These are phyloP conservation scores for Ettlia oleoabundans DNA, from an alignment of 139 green algal species.

Conservation along the genomic window DNA sequence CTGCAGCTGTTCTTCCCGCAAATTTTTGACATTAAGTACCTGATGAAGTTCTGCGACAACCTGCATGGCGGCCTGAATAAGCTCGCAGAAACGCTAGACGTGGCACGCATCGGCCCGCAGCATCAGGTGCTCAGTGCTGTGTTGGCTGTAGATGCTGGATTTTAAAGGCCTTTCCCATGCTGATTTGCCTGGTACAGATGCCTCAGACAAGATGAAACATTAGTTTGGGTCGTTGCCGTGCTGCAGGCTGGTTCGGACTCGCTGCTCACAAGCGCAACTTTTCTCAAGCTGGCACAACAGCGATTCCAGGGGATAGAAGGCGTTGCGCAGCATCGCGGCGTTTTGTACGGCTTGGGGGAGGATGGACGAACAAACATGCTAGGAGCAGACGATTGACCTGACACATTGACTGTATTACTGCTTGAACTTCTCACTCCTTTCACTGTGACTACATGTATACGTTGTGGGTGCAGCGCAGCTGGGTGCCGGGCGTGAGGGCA, in stretches of 20 bases:
- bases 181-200: not conserved
- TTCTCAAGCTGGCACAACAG: conserved; percentile 89
- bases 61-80: conserved; percentile 98
- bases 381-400: not conserved
- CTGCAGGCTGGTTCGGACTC: conserved; percentile 90
- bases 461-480: too few species aligned
- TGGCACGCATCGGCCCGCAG: conserved; percentile 95
- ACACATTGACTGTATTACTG: too few species aligned
- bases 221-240: too few species aligned
- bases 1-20: conserved; percentile 93
- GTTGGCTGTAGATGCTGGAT: not conserved
- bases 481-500: too few species aligned
- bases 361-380: conserved; percentile 63
- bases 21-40: conserved; percentile 99
- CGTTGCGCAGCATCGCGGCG: conserved; percentile 74
- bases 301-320: conserved; percentile 85
- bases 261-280: conserved; percentile 90
- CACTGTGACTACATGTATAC: too few species aligned
- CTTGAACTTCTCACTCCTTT: not conserved
- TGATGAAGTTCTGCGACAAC: conserved; percentile 96
- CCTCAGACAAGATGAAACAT: too few species aligned
- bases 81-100: conserved; percentile 94
- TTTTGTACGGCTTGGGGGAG: conserved; percentile 93
- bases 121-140: conserved; percentile 67
- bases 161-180: not conserved